Evolutionary conservation across 176 grass and related monocot genomes (phyloP), one percentile per base, ranked within the genome.

Genomic region (Aegilops tauschii): DNA sequence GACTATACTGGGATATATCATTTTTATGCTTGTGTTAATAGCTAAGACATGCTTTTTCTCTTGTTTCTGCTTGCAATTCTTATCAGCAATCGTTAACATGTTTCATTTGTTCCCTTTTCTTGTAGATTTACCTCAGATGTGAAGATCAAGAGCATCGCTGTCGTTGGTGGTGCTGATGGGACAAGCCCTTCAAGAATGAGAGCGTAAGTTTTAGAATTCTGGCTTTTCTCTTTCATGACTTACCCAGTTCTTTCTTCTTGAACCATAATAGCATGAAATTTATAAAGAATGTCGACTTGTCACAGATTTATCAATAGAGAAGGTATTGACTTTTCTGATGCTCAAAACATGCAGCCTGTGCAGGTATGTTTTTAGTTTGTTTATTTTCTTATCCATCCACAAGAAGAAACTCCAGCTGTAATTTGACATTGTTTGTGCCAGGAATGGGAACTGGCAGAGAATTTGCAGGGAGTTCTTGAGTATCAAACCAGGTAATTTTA

Each of bases 361-460:
- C 97, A 99, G 97, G 97, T 99, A 28, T 47, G 73, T 70, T 54
- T 81, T 88, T 17, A 69, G 20, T 68, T 79, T 74, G 65, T 28
- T 49, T 86, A 0, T 71, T 80, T 78, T 86, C 37, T 77, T 86
- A 65, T 35, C 42, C 52, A 65, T 91, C 54, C 17, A 80, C 78
- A 36, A 74, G 16, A 62, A 85, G 31, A 74, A 28, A 36, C 34
- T 86, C 18, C 17, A 49, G 59, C 21, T 79, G 14, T 86, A 86
- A 78, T 84, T 4, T 84, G 79, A 65, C 9, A 80, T 82, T 88
- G 66, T n/a, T 80, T 91, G 44, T 82, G 39, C 80, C 77, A 99
- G 97, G 97, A 99, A 88, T 99, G 97, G 97, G 97, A 99, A 65
- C 86, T 99, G 83, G 90, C 89, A 73, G 97, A 99, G 85, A 99